phyloP scores from a whole-genome alignment of 2,329 filamentous ascomycete species.

The Lasiodiplodia gonubiensis region DNA sequence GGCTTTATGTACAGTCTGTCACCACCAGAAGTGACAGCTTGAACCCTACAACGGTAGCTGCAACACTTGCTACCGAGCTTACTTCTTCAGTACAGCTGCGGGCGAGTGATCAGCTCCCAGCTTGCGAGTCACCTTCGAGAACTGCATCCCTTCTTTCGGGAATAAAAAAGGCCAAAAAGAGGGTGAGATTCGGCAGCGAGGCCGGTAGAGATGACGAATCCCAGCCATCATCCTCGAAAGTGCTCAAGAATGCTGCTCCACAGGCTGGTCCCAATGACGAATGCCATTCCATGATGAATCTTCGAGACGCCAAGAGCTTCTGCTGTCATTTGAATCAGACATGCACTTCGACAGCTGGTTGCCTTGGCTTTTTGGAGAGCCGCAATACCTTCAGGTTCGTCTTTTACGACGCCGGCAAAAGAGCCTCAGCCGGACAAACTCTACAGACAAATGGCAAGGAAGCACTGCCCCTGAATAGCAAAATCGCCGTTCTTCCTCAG shows the following conservation, averaged over 20 bases:
- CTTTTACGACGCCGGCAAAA: slow-evolving; percentile 33
- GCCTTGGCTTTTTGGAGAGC: slow-evolving; percentile 36
- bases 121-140: neutral
- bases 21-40: neutral
- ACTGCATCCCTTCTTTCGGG: neutral
- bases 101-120: neutral
- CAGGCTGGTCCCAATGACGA: neutral
- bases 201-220: neutral
- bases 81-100: neutral
- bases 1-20: slow-evolving; percentile 37
- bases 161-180: neutral
- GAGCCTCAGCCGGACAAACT: neutral
- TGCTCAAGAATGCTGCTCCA: neutral
- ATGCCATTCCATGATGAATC: slow-evolving; percentile 30
- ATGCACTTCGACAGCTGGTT: slow-evolving; percentile 22
- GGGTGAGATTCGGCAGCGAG: neutral
- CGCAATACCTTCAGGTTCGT: slow-evolving; percentile 34
- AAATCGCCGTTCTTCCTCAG: slow-evolving; percentile 27
- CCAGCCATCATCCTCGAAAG: neutral
- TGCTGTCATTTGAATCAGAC: slow-evolving; percentile 35
- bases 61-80: neutral
- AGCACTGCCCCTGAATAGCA: neutral
- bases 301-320: slow-evolving; percentile 36
- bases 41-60: neutral
- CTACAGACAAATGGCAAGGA: neutral